Evolutionary conservation across 441 rosid genomes (phyloP).

Genomic region (Manihot esculenta): DNA sequence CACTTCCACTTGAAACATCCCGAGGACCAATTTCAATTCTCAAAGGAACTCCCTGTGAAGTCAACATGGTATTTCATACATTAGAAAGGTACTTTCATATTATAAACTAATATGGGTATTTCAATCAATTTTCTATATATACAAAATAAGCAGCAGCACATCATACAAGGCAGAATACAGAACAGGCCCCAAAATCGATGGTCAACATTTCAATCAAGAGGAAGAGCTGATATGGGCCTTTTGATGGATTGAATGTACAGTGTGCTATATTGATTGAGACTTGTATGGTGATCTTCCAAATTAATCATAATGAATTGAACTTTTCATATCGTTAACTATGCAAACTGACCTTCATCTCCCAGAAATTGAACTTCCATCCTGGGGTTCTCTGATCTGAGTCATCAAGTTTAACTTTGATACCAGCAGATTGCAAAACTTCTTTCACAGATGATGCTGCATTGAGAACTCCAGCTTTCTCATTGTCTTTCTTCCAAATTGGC

Average conservation of each 20-base stretch:
- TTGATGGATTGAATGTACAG: background rate
- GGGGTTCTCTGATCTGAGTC: slow-evolving; percentile 78
- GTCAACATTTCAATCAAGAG: background rate
- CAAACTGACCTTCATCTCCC: slow-evolving; percentile 88
- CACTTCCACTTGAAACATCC: slow-evolving; percentile 73
- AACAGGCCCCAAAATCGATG: slow-evolving; percentile 1
- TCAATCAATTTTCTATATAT: background rate
- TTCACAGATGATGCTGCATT: slow-evolving; percentile 64
- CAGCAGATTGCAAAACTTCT: slow-evolving; percentile 57
- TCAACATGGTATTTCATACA: slow-evolving; percentile 7
- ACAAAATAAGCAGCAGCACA: background rate
- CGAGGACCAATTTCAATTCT: slow-evolving; percentile 95
- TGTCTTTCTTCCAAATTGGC: slow-evolving; percentile 86
- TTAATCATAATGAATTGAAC: background rate
- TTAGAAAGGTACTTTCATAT: background rate
- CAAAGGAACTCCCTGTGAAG: slow-evolving; percentile 70
- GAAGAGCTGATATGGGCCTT: background rate
- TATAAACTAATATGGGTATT: too few species aligned
- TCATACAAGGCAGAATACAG: background rate
- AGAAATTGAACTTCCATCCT: slow-evolving; percentile 94
- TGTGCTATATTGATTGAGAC: background rate
- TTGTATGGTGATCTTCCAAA: background rate
- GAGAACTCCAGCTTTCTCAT: slow-evolving; percentile 69
- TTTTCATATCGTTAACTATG: background rate
- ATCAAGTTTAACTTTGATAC: slow-evolving; percentile 80